phyloP scores from a whole-genome alignment of 768 basidiomycete genomes.

The Xerocomus spinulosus region DNA sequence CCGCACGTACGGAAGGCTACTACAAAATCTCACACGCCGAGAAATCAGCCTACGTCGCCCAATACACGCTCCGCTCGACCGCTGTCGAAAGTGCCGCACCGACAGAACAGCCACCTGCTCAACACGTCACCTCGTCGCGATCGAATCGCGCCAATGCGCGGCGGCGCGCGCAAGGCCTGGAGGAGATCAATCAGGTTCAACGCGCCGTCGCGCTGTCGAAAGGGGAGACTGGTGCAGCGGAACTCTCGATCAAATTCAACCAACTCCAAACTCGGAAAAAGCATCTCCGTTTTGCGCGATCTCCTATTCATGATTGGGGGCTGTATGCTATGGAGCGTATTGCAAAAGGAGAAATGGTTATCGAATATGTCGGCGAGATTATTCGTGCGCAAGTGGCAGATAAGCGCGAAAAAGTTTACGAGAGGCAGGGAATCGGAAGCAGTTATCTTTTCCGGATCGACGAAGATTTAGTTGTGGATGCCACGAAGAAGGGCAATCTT shows the following conservation, averaged over 20 bases:
- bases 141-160: constrained; percentile 92
- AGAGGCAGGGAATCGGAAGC: constrained; percentile 95
- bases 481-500: constrained; percentile 98
- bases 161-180: constrained; percentile 85
- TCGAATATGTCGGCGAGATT: constrained; percentile 98
- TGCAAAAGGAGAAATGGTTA: constrained; percentile 93
- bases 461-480: constrained; percentile 96
- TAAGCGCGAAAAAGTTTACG: constrained; percentile 94
- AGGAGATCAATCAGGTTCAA: constrained; percentile 92
- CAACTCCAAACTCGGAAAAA: constrained; percentile 98
- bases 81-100: constrained; percentile 40
- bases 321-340: constrained; percentile 98
- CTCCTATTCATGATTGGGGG: constrained; percentile 98
- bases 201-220: constrained; percentile 71
- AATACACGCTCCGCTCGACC: constrained; percentile 66
- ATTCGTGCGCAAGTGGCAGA: constrained; percentile 95
- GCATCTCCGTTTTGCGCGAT: constrained; percentile 89
- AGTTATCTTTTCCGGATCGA: constrained; percentile 98
- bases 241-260: constrained; percentile 93
- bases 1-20: constrained; percentile 90
- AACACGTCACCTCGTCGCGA: constrained; percentile 69
- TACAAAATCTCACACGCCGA: constrained; percentile 92
- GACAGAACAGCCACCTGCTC: constrained; percentile 40
- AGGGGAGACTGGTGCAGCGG: constrained; percentile 64
- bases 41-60: constrained; percentile 88